Evolutionary conservation across 148 eudicot genomes (phyloP), one percentile per base, ranked within the genome.

Genomic region (Pharnaceum exiguum): DNA sequence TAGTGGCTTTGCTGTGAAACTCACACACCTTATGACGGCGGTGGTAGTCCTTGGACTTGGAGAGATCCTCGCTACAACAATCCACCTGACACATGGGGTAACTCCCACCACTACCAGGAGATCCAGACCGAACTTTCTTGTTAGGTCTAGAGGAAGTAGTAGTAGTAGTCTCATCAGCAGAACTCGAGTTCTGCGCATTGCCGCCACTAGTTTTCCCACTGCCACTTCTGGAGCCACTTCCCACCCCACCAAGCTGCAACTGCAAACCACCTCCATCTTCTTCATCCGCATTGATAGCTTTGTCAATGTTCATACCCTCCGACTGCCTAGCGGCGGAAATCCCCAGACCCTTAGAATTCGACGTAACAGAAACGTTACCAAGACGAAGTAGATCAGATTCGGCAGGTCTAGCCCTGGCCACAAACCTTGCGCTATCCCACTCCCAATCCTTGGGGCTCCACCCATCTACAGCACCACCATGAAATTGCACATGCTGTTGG

Each of bases 1-100:
- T 72, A 29, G 71, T 69, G 42, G 91, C 83, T 67, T 88, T 88
- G 68, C 89, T 84, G 60, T 88, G 96, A 48, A 74, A 60, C 65
- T 77, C 86, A 52, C 96, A 88, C 46, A 88, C 96, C 78, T 88
- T 88, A 48, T 88, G 96, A 8, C 96, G 79, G 48, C 96, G 45
- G 47, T 88, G 96, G 75, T 88, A 88, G 66, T 88, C 96, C 76
- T 84, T 88, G 5, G 89, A 79, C 62, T 66, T 67, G 4, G 89
- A 79, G 21, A 88, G 74, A 76, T 88, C 89, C 63, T 82, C 91
- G 38, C 64, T 72, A 68, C 96, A 88, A 66, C 75, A 55, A 72
- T 88, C 91, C 19, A 88, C 96, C 63, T 88, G 96, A 60, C 96
- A 88, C 77, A 78, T 55, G 1, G 96, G 90, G 62, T 78, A 72